phyloP scores from a whole-genome alignment of 1,284 basidiomycete species.

The Phellinidium pouzarii region DNA sequence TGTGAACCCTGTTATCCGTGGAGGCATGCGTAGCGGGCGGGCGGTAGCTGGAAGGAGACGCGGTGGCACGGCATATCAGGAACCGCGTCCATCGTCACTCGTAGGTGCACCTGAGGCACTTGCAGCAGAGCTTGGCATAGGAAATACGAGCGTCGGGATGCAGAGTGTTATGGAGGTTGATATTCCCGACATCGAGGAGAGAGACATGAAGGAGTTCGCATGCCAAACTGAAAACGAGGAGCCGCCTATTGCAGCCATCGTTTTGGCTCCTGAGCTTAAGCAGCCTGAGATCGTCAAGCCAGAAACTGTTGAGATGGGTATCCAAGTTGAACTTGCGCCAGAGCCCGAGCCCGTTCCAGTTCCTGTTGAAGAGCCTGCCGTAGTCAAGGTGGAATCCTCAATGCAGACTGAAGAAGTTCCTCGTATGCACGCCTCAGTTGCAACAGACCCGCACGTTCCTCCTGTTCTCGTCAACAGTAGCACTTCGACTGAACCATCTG shows the following conservation, averaged over 20 bases:
- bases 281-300: conserved; percentile 18
- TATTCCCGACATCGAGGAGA: conserved; percentile 27
- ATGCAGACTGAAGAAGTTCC: conserved; percentile 9
- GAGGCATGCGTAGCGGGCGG: conserved; percentile 35
- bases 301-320: conserved; percentile 31
- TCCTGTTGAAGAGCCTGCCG: conserved; percentile 14
- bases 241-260: conserved; percentile 24
- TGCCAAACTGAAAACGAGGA: conserved; percentile 44
- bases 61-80: conserved; percentile 58
- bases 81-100: conserved; percentile 59
- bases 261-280: conserved; percentile 14
- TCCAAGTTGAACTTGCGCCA: conserved; percentile 42
- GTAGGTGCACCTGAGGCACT: conserved; percentile 63
- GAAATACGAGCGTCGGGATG: conserved; percentile 36
- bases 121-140: conserved; percentile 50
- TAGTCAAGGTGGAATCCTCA: conserved; percentile 5
- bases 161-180: conserved; percentile 36
- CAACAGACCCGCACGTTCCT: conserved; percentile 4
- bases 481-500: conserved; percentile 23
- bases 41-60: conserved; percentile 27
- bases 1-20: conserved; percentile 24
- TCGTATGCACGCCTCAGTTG: neutral
- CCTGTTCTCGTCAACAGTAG: conserved; percentile 23
- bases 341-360: conserved; percentile 31
- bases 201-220: conserved; percentile 53